Conservation (phyloP, 2,329 filamentous ascomycete species). For the Aspergillus clavatus region DNA sequence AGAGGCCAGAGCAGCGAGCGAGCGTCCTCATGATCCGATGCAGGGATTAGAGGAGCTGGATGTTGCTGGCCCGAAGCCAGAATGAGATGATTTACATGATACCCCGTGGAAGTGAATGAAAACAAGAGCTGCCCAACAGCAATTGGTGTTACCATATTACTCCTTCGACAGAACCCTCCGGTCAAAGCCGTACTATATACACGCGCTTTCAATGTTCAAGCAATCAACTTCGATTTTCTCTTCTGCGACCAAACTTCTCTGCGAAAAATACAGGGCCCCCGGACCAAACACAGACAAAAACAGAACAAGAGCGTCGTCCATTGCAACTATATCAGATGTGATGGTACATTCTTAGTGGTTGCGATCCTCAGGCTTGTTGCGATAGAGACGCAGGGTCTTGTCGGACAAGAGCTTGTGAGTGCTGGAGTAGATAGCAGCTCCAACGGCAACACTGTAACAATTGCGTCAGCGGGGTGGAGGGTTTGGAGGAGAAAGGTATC, state of each 20-base stretch:
- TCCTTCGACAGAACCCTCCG: constrained; percentile 22
- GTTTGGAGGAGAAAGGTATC: constrained; percentile 10
- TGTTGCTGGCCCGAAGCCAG: constrained; percentile 83
- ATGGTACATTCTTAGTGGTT: constrained; percentile 36
- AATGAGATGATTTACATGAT: constrained; percentile 44
- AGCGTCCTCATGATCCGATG: constrained; percentile 76
- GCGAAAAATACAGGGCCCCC: constrained; percentile 28
- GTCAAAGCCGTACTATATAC: constrained; percentile 36
- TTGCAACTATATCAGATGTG: constrained; percentile 28
- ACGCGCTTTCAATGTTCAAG: constrained; percentile 21
- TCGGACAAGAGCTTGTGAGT: constrained; percentile 77
- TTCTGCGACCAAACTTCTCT: constrained; percentile 21
- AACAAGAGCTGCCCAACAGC: constrained; percentile 20
- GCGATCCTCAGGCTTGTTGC: constrained; percentile 54
- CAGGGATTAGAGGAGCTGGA: constrained; percentile 89
- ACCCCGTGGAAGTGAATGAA: constrained; percentile 18
- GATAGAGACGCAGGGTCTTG: constrained; percentile 83
- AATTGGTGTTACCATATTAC: constrained; percentile 27
- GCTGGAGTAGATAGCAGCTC: constrained; percentile 77
- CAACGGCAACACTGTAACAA: constrained; percentile 57
- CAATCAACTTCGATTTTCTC: constrained; percentile 14
- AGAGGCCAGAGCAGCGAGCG: constrained; percentile 48
- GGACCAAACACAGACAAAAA: constrained; percentile 15
- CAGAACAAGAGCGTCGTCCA: constrained; percentile 22
- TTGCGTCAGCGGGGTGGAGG: constrained; percentile 18